Evolutionary conservation across 352 stramenopile genomes (phyloP), one percentile per base, ranked within the genome.

Genomic region (Pythium folliculosum): DNA sequence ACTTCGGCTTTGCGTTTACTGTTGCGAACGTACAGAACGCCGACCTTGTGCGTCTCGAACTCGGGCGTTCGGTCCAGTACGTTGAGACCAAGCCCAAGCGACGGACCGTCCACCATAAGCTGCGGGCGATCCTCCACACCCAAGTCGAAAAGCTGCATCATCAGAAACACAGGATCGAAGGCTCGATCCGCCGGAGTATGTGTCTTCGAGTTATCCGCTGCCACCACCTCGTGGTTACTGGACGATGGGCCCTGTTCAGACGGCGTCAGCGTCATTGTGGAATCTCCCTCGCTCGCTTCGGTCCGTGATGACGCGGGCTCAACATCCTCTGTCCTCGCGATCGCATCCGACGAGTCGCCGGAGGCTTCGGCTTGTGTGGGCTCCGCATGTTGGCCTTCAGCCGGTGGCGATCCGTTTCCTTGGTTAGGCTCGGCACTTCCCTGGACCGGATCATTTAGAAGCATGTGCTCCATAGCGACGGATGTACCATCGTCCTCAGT

Each of bases 21-120:
- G 25, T 78, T 75, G 13, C 77, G 75, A 17, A 94, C 71, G 57
- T 95, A 95, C 14, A 96, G 40, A 23, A 96, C 65, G 3, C 88
- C 88, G 40, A 96, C 89, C 63, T 96, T 96, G 73, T 96, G 88
- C 2, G 88, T 95, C 64, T 96, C 88, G 66, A 86, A 88, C 65
- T 81, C 76, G 8, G 87, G 88, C 21, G 84, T 95, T 27, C 88
- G 84, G 66, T 96, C 88, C 17, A 96, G 60, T 10, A 96, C 87
- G 25, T 52, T 90, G 19, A 96, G 69, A 3, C 82, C 88, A 12
- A 92, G 73, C 9, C 70, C 65, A 21, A 96, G 64, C 6, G 81
- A 65, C 9, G 75, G 60, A 1, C 87, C 83, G 43, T 92, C 73
- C 14, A 67, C 69, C n/a, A 95, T 66, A 35, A 90, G 59, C 50